These are phyloP conservation scores for Lentinula detonsa DNA, from an alignment of 768 basidiomycete genomes.

Conservation along the genomic window DNA sequence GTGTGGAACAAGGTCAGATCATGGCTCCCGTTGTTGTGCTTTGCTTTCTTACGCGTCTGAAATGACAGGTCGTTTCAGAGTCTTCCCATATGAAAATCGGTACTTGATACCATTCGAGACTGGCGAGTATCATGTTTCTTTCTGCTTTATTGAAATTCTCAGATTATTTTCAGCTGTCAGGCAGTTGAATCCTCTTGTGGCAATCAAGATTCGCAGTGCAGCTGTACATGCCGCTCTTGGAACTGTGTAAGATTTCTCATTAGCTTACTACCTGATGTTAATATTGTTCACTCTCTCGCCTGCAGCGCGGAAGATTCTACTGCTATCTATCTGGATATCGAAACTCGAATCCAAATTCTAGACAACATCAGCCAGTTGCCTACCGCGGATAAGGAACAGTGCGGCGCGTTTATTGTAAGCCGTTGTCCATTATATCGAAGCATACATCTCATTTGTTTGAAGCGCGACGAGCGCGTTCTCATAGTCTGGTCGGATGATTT, in stretches of 20 bases:
- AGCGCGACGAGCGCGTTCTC: constrained; percentile 82
- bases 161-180: constrained; percentile 44
- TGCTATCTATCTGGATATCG: constrained; percentile 64
- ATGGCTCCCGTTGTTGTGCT: neutral
- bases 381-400: constrained; percentile 85
- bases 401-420: constrained; percentile 79
- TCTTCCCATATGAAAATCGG: constrained; percentile 84
- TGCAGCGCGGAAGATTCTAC: constrained; percentile 50
- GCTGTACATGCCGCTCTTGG: constrained; percentile 75
- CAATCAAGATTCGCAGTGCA: constrained; percentile 74
- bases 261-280: neutral
- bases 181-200: constrained; percentile 75
- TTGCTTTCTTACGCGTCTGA: neutral
- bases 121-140: neutral
- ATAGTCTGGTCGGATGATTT: constrained; percentile 84
- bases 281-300: constrained; percentile 6
- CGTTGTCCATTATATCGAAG: neutral
- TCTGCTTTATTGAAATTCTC: neutral
- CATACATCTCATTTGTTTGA: constrained; percentile 8
- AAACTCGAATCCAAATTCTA: constrained; percentile 85
- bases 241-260: constrained; percentile 45
- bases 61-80: constrained; percentile 45
- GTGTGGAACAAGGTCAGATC: constrained; percentile 46
- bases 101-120: constrained; percentile 78
- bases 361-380: constrained; percentile 63